Base-by-base conservation (phyloP, 2,329 filamentous ascomycete genomes). In the Sarocladiaceae sp. region DNA sequence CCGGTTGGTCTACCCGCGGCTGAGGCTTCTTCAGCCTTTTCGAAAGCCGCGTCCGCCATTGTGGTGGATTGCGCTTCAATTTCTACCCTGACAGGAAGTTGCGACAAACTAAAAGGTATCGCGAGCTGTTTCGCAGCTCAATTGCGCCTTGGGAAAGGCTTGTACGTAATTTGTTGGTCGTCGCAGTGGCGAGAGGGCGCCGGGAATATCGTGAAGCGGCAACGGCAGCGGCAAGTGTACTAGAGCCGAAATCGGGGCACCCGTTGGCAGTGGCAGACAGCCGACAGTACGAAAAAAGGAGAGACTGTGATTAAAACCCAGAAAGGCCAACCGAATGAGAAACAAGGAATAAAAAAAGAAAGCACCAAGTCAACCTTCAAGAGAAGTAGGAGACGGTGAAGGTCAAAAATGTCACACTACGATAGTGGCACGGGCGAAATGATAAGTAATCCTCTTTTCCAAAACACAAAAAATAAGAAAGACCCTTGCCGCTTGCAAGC, bases 11-110 rank as follows among this genome's bases (percentile, higher is more conserved):
- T 26, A 20, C 47, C 47, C 17, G 33, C 58, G 47, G 59, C 59
- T 42, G 60, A 58, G 31, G 60, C 64, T 59, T 63, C 60, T 51
- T 65, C 60, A 15, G 58, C 61, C 55, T 60, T 65, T 57, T 63
- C 62, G 37, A 62, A 55, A 37, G 58, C 59, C 20, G 54, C 63
- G 53, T 65, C 64, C 35, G 64, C 59, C 64, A 66, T 66, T 47
- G 26, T 39, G 31, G 28, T n/a, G 48, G 10, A 20, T 46, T n/a
- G 28, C 23, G 8, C 37, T 15, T 33, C 10, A 33, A 15, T 15
- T 33, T 33, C 15, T 33, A n/a, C n/a, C n/a, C n/a, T n/a, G n/a
- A n/a, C n/a, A n/a, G n/a, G n/a, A n/a, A n/a, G n/a, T n/a, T n/a
- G n/a, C n/a, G n/a, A n/a, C n/a, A n/a, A n/a, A n/a, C n/a, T n/a